Conservation (phyloP, 2,329 filamentous ascomycete genomes). For the Penicillium sp. region DNA sequence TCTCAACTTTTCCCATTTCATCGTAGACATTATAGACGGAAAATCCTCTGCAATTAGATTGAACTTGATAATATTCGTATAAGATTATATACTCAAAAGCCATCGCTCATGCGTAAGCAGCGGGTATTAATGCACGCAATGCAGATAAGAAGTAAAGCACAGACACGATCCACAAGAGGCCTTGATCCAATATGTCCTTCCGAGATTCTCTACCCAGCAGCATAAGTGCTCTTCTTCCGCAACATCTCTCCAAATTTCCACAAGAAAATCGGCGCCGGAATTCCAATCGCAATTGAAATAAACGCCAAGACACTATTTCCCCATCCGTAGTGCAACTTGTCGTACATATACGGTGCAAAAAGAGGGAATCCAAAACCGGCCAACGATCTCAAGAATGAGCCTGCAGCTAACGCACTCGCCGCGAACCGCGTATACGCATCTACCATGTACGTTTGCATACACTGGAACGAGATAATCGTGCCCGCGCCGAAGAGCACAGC, state of each 20-base stretch:
- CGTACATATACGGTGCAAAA: constrained; percentile 48
- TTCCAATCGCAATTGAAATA: constrained; percentile 43
- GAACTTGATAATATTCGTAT: neutral
- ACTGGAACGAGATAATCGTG: constrained; percentile 50
- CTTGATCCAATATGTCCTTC: neutral
- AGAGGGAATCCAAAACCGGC: constrained; percentile 49
- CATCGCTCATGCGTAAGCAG: neutral
- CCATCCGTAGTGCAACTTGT: constrained; percentile 44
- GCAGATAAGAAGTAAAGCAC: neutral
- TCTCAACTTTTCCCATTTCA: too few relatives aligned
- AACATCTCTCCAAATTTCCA: constrained; percentile 56
- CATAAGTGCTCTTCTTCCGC: constrained; percentile 54
- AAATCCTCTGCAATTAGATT: neutral
- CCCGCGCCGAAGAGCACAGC: constrained; percentile 56
- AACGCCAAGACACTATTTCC: constrained; percentile 49
- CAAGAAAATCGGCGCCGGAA: constrained; percentile 56
- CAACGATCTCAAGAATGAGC: constrained; percentile 41
- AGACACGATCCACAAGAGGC: neutral
- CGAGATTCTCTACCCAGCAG: constrained; percentile 39
- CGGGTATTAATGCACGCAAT: neutral
- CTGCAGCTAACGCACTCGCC: constrained; percentile 45
- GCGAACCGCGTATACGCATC: constrained; percentile 48
- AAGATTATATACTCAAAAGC: neutral
- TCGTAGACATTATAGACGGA: too few relatives aligned
- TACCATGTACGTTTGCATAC: constrained; percentile 51